Evolutionary conservation across 257 asterid species (phyloP), one percentile per base, ranked within the genome.

Genomic region (Nicotiana tabacum): DNA sequence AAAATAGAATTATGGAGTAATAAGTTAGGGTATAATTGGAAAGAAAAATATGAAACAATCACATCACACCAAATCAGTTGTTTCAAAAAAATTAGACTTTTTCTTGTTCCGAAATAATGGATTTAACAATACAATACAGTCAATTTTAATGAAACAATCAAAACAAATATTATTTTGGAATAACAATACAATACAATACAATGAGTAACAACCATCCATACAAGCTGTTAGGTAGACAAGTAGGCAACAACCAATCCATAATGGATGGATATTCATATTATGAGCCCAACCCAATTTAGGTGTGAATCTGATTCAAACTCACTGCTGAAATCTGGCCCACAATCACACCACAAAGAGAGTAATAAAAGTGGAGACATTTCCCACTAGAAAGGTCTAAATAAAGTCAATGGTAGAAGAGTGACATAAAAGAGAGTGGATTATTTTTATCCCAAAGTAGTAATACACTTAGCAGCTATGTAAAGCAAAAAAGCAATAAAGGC

Each of bases 241-340:
- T 72, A 18, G 58, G 60, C 21, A 43, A 43, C 78, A 70, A 46
- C 15, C 21, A 74, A 3, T 48, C 39, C 62, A 74, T 74, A 46
- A 48, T 12, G 79, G 27, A 27, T 51, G 64, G 9, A 51, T 58
- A 76, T 6, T 69, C 57, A 10, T 76, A 37, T 76, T 51, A 3
- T 76, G 4, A 76, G 80, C 80, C 80, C 80, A 76, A 51, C 46
- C 64, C 64, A 76, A 51, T 76, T 76, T 12, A 51, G 46, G 16
- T 76, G 13, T 46, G 39, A 39, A 11, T 24, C 67, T 24, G 16
- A 21, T 61, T 8, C 15, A 61, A 11, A 9, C 79, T 46, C 61
- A 72, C 9, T 72, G 7, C 53, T 27, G 29, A 51, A 51, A 48
- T 51, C 16, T 74, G 80, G 80, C 27, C 80, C 80, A 74, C 80